These are phyloP conservation scores for Coriolopsis trogii DNA, from an alignment of 1,284 basidiomycete genomes.

Conservation along the genomic window DNA sequence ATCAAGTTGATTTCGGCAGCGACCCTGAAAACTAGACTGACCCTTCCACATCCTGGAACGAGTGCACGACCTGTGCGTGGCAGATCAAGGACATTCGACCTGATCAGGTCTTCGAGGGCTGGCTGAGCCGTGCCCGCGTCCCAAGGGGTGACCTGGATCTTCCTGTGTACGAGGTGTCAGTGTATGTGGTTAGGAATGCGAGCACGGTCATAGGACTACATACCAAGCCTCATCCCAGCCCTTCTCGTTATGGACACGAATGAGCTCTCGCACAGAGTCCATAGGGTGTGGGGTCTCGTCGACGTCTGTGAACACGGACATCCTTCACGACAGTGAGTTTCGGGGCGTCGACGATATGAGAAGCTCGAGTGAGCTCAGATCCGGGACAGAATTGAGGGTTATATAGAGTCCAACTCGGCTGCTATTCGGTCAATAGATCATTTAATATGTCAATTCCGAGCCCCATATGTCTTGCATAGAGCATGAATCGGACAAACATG, in stretches of 20 bases:
- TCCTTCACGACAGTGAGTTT: too few species aligned
- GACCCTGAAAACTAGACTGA: constrained; percentile 29
- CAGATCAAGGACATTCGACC: constrained; percentile 49
- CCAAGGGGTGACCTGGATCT: constrained; percentile 65
- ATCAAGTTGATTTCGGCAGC: too few species aligned
- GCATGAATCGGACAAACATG: too few species aligned
- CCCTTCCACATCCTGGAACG: constrained; percentile 74
- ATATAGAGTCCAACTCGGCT: too few species aligned
- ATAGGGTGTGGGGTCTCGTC: too few species aligned
- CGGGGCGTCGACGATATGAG: too few species aligned
- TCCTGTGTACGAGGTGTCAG: constrained; percentile 41
- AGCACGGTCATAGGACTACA: background rate
- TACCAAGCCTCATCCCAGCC: constrained; percentile 31
- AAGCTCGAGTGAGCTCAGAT: too few species aligned
- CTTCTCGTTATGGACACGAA: constrained; percentile 4
- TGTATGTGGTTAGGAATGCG: background rate
- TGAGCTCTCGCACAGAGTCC: constrained; percentile 3
- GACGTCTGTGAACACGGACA: too few species aligned
- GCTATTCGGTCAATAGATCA: too few species aligned
- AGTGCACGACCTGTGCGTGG: constrained; percentile 59
- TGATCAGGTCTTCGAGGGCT: constrained; percentile 55
- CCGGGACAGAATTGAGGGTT: too few species aligned
- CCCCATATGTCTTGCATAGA: too few species aligned
- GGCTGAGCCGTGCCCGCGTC: constrained; percentile 59
- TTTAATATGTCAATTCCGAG: too few species aligned